These are phyloP conservation scores for Liriodendron chinense DNA, from an alignment of 164 flowering plant species.

Conservation along the genomic window DNA sequence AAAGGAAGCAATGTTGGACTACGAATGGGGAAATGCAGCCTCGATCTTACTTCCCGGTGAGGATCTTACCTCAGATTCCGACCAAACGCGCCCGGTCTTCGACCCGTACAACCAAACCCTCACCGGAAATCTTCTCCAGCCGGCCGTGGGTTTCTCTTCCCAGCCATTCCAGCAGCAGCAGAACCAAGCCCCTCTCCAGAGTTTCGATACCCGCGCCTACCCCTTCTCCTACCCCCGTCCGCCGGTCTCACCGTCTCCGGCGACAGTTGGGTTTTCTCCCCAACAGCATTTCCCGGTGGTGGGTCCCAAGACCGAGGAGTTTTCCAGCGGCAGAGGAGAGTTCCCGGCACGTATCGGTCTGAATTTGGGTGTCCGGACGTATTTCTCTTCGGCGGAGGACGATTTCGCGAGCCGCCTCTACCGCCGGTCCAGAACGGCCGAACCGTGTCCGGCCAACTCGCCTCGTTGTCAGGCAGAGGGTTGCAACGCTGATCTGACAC, in stretches of 20 bases:
- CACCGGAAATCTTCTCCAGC: constrained; percentile 17
- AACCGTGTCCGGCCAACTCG: constrained; percentile 32
- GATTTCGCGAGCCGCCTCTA: constrained; percentile 69
- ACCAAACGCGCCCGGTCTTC: constrained; percentile 41
- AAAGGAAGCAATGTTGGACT: constrained; percentile 45
- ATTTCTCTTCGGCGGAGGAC: constrained; percentile 66
- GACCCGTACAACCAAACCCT: constrained; percentile 37
- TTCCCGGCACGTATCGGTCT: constrained; percentile 58
- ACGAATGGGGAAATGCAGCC: constrained; percentile 65
- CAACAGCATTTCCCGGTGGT: background rate
- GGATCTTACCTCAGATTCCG: constrained; percentile 22
- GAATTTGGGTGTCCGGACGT: constrained; percentile 77
- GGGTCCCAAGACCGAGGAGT: constrained; percentile 52
- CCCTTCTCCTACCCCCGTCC: background rate
- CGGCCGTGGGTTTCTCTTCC: constrained; percentile 13
- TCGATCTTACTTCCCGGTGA: constrained; percentile 42
- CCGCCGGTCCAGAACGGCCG: constrained; percentile 54
- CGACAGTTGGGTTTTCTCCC: background rate
- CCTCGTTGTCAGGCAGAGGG: constrained; percentile 92
- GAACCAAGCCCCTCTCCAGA: constrained; percentile 17
- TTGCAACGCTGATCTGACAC: constrained; percentile 69
- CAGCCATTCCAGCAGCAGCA: constrained; percentile 3
- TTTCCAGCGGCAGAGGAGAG: constrained; percentile 21
- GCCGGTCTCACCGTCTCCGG: background rate
- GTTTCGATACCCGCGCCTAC: constrained; percentile 5